These are phyloP conservation scores for Phytophthora quininea DNA, from an alignment of 352 stramenopile genomes.

Conservation along the genomic window DNA sequence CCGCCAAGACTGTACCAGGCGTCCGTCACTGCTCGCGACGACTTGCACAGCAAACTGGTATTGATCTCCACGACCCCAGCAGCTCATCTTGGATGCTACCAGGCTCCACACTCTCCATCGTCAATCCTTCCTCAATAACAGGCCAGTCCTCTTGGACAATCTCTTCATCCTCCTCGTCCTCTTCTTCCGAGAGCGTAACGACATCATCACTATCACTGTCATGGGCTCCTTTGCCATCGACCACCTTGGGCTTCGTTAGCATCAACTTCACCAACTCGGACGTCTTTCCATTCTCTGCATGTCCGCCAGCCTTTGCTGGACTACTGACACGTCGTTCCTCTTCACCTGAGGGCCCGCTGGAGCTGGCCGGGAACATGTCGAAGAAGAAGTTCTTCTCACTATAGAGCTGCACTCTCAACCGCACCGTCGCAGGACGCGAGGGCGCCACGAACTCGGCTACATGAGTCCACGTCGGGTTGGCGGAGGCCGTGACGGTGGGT, in stretches of 20 bases:
- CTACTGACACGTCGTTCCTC: conserved; percentile 12
- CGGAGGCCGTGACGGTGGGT: conserved; percentile 38
- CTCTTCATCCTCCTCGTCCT: conserved; percentile 40
- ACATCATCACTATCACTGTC: conserved; percentile 60
- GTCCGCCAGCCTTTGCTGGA: neutral
- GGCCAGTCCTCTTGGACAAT: conserved; percentile 24
- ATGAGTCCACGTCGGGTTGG: conserved; percentile 53
- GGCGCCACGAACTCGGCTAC: conserved; percentile 44
- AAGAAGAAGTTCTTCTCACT: conserved; percentile 87
- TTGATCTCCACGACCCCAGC: conserved; percentile 62
- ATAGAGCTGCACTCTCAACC: conserved; percentile 57
- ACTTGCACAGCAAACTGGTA: conserved; percentile 40
- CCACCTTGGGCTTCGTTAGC: conserved; percentile 14
- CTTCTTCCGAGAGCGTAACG: conserved; percentile 52
- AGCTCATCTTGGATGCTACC: conserved; percentile 44
- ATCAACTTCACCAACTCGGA: conserved; percentile 9
- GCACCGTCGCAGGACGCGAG: conserved; percentile 18
- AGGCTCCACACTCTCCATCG: neutral
- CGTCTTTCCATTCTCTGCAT: conserved; percentile 1
- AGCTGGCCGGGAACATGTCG: conserved; percentile 76
- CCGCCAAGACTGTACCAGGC: conserved; percentile 63
- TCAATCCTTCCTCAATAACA: conserved; percentile 17
- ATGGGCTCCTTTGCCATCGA: conserved; percentile 25
- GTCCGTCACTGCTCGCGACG: conserved; percentile 49
- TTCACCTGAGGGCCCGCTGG: conserved; percentile 6